phyloP scores from a whole-genome alignment of 805 yeast genomes.

The Kodamaea jinghongensis region DNA sequence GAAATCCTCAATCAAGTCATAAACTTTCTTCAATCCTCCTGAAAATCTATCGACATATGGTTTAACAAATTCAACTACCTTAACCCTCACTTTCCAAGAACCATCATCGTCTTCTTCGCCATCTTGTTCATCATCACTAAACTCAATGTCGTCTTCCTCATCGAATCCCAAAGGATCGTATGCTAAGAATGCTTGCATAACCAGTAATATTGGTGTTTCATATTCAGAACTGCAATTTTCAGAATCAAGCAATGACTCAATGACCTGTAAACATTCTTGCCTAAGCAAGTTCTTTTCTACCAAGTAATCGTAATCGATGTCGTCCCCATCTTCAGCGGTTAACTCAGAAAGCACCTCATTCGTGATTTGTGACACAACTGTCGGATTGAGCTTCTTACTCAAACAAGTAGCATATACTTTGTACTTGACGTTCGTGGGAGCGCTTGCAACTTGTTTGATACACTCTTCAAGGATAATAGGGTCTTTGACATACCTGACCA shows the following conservation, averaged over 20 bases:
- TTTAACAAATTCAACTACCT: slow-evolving; percentile 44
- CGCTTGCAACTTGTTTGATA: background rate
- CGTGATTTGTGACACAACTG: no score
- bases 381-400: background rate
- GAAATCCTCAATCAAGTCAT: slow-evolving; percentile 24
- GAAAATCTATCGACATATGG: slow-evolving; percentile 40
- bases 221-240: slow-evolving; percentile 11
- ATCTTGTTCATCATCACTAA: slow-evolving; percentile 45
- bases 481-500: slow-evolving; percentile 23
- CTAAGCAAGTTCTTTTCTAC: slow-evolving; percentile 46
- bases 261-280: slow-evolving; percentile 47
- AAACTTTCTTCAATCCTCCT: slow-evolving; percentile 29
- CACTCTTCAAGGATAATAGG: background rate
- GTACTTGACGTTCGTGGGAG: background rate
- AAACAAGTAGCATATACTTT: slow-evolving; percentile 7
- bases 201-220: slow-evolving; percentile 15
- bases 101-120: slow-evolving; percentile 45
- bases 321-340: slow-evolving; percentile 21
- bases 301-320: slow-evolving; percentile 44
- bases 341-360: no score
- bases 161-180: slow-evolving; percentile 30
- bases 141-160: slow-evolving; percentile 16
- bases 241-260: slow-evolving; percentile 30
- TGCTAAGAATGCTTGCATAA: slow-evolving; percentile 22
- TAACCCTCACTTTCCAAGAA: slow-evolving; percentile 63